Base-by-base conservation (phyloP, 352 stramenopile species). In the Globisporangium alternatum region DNA sequence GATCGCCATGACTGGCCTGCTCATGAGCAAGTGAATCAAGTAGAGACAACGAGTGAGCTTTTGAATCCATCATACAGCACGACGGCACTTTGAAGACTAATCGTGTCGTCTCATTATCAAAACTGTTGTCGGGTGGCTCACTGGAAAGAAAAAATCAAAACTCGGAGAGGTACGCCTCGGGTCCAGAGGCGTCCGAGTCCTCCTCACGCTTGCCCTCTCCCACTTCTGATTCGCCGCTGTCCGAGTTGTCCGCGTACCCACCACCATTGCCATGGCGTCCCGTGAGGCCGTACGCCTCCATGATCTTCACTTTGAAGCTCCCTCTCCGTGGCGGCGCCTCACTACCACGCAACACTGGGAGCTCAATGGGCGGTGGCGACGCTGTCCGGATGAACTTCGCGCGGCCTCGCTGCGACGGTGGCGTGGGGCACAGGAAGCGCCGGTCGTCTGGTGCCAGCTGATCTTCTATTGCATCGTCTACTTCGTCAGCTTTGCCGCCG, bases 1-100 rank as follows among this genome's bases (percentile, higher is more conserved):
- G 57, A 64, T 90, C 7, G 80, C 64, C 33, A 81, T 88, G 65
- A 86, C 81, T 5, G 86, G 76, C 2, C 45, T 93, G 51, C 56
- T 93, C 35, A 25, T 62, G 53, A 54, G 19, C 21, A 19, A 7
- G 28, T 57, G 3, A 41, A 25, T 12, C 21, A 5, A 8, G 31
- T 31, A 31, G 1, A 17, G 17, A 19, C 19, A 45, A 17, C 12
- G 22, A 22, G 41, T 41, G 13, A 56, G 25, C 49, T 37, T 28
- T 39, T 56, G 17, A 43, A 12, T 28, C 5, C 30, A 17, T 19
- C 10, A 8, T 30, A 33, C 28, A 15, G 35, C 9, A 21, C 25
- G 9, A 28, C 15, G 15, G 21, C 4, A 19, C n/a, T 19, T 55
- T 37, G 13, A 39, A 39, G 33, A 39, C 33, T 35, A 21, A 25